Evolutionary conservation across 1,284 basidiomycete species (phyloP), one percentile per base, ranked within the genome.

Genomic region (Cutaneotrichosporon dermatis): DNA sequence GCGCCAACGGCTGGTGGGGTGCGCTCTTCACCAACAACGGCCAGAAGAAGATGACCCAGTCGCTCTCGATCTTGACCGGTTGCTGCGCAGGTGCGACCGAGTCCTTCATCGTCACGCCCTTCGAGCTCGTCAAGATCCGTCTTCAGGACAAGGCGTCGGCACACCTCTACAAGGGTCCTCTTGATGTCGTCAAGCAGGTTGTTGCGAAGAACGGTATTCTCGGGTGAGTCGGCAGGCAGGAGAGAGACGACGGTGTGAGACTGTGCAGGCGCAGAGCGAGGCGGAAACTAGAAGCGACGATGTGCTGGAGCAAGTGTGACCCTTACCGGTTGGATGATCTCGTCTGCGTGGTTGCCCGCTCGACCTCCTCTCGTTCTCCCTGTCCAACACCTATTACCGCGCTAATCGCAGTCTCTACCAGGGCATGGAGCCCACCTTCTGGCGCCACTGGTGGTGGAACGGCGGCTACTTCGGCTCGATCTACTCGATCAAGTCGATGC

Each of bases 1-100:
- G 65, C 42, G 73, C 70, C 36, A 75, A 76, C 65, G 71, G 94
- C 71, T 94, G 89, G 75, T 99, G 96, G 96, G 94, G 92, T 5
- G 88, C 88, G 52, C 48, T 72, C 34, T 75, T 78, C 66, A 79
- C 77, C 58, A 64, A 69, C 62, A 72, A 73, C 13, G 92, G 92
- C 40, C 82, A 88, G 70, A 79, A 81, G 48, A 88, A 93, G 75
- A 97, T 95, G 89, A 93, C 87, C 3, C 92, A 92, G 71, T 78
- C 83, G 5, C 76, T 99, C 36, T 91, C 93, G 7, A 83, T 95
- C 64, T 70, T 93, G 51, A 99, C 96, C 0, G 95, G 95, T 5
- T 94, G 90, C 72, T 87, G 85, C 51, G 95, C 95, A 4, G 95
- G 96, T 64, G 95, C 94, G 3, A 97, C 93, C 15, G 95, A 99